A percentile compares a stretch with the other conserved stretches of the same genome.
These are phyloP conservation scores for Buxus sempervirens DNA, from an alignment of 164 flowering plant species.

Conservation along the genomic window DNA sequence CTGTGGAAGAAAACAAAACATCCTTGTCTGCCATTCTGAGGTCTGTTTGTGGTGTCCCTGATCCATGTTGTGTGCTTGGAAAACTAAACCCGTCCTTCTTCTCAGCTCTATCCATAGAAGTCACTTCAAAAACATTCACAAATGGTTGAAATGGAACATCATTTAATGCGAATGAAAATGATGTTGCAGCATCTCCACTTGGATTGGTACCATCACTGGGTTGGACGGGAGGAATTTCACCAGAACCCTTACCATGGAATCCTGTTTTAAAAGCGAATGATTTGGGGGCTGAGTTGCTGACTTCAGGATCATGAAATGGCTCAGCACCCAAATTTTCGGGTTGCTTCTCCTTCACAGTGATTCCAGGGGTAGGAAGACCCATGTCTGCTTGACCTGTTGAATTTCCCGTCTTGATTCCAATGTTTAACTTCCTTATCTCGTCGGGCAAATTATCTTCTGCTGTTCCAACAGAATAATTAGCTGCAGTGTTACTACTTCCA, in stretches of 20 bases:
- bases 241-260: slow-evolving; percentile 10
- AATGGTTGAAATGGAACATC: slow-evolving; percentile 18
- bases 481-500: slow-evolving; percentile 10
- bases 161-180: slow-evolving; percentile 21
- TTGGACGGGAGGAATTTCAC: slow-evolving; percentile 14
- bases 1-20: slow-evolving; percentile 16
- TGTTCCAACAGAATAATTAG: slow-evolving; percentile 10
- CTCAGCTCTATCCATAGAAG: slow-evolving; percentile 21
- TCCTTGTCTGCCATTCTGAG: slow-evolving; percentile 35
- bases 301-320: slow-evolving; percentile 9
- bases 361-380: slow-evolving; percentile 16
- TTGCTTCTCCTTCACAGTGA: slow-evolving; percentile 10
- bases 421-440: slow-evolving; percentile 33
- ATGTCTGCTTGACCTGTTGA: slow-evolving; percentile 14
- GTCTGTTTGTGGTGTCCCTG: slow-evolving; percentile 25
- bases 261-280: slow-evolving; percentile 24
- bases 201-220: slow-evolving; percentile 14
- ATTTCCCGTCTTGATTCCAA: slow-evolving; percentile 23
- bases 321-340: slow-evolving; percentile 13
- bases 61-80: slow-evolving; percentile 25
- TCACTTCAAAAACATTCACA: slow-evolving; percentile 16
- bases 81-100: slow-evolving; percentile 31
- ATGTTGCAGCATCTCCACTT: slow-evolving; percentile 13
- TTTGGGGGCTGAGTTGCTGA: slow-evolving; percentile 15
- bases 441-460: slow-evolving; percentile 18